Evolutionary conservation across 257 asterid species (phyloP).

Genomic region (Ligustrum vulgare): DNA sequence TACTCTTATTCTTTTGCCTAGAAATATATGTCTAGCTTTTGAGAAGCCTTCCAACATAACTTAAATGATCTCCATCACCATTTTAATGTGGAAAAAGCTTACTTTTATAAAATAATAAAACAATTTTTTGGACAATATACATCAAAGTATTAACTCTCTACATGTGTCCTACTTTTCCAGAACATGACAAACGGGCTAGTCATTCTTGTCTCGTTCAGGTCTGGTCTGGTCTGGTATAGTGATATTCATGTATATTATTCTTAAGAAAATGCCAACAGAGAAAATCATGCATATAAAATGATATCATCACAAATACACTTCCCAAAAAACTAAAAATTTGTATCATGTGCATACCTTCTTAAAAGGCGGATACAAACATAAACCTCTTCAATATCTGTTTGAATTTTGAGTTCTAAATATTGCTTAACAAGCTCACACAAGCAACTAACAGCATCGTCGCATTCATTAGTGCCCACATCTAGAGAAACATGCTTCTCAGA

Average conservation of each 20-base stretch:
- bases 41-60: background rate
- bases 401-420: constrained; percentile 59
- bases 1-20: background rate
- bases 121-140: background rate
- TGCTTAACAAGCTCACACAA: constrained; percentile 74
- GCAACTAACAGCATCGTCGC: constrained; percentile 45
- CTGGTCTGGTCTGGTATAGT: background rate
- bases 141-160: background rate
- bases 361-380: constrained; percentile 62
- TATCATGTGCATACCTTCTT: constrained; percentile 50
- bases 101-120: background rate
- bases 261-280: background rate
- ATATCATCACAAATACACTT: background rate
- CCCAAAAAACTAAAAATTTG: background rate
- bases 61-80: background rate
- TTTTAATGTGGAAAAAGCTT: background rate
- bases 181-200: constrained; percentile 1
- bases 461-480: constrained; percentile 32
- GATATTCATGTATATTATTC: background rate
- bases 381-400: constrained; percentile 86
- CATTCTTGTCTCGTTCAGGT: background rate
- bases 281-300: background rate
- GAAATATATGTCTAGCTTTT: background rate
- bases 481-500: constrained; percentile 29
- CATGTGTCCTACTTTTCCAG: background rate